Percentiles rank a stretch among this genome's conserved stretches.
phyloP scores from a whole-genome alignment of 148 eudicot genomes.

The Persicaria tinctoria region DNA sequence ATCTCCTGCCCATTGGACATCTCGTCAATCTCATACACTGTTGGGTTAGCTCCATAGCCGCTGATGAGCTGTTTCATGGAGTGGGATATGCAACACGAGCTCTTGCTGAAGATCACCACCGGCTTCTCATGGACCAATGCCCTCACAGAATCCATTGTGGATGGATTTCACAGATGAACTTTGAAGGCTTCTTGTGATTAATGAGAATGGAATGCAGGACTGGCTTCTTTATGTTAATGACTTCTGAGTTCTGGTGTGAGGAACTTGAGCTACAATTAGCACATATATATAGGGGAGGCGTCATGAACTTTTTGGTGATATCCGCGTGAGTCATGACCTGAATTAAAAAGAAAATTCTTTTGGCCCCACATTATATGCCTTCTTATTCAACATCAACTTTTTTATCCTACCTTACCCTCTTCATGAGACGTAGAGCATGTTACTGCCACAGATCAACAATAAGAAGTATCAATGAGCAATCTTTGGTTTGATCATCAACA shows the following conservation, averaged over 20 bases:
- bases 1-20: slow-evolving; percentile 36
- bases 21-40: slow-evolving; percentile 39
- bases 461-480: background rate
- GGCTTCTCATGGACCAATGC: slow-evolving; percentile 19
- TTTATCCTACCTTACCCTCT: background rate
- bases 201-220: background rate
- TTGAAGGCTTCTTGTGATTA: background rate
- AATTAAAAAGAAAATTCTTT: slow-evolving; percentile 1
- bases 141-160: background rate
- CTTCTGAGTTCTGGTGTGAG: background rate
- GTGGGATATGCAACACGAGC: slow-evolving; percentile 16
- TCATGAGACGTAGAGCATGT: background rate
- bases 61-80: slow-evolving; percentile 29
- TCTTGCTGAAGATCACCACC: slow-evolving; percentile 48
- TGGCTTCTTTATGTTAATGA: background rate
- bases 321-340: background rate
- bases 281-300: background rate
- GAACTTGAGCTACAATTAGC: background rate
- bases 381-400: background rate
- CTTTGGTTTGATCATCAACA: background rate
- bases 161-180: background rate
- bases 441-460: background rate
- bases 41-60: slow-evolving; percentile 41
- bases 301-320: background rate
- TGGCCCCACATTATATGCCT: slow-evolving; percentile 5